Base-by-base conservation (phyloP, 2,329 filamentous ascomycete genomes). In the Fusarium albidum region DNA sequence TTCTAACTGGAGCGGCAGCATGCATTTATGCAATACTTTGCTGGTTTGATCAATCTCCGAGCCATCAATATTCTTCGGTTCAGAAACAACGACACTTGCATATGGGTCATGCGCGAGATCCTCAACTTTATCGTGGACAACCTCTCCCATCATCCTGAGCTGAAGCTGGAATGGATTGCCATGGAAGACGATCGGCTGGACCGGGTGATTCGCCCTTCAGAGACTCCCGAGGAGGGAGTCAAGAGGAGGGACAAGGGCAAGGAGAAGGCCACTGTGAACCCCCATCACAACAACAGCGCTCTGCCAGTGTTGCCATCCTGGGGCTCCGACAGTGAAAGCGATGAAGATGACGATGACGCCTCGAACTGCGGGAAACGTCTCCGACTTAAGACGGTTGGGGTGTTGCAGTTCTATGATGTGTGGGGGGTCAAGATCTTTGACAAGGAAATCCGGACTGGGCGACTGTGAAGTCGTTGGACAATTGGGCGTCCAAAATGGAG, bases 41-140 rank as follows among this genome's bases (percentile, higher is more conserved):
- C 75, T 2, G 76, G 76, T 2, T 66, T 84, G 6, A 62, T 66
- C 12, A 79, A 72, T 11, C 78, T 87, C 6, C 77, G 79, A 12
- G 84, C 82, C 5, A 72, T 87, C 26, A 82, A 86, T 53, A 78
- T 85, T 13, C 69, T 83, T 32, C 75, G 74, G 28, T 81, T 86
- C 52, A 77, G 81, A 14, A 80, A 79, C 52, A 80, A 83, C 27
- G 82, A 85, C 57, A 81, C 79, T 0, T 86, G 82, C 50, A 72
- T 79, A 12, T 83, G 78, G 73, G 79, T 85, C 8, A 78, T 82
- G 70, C 75, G 77, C 14, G 83, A 87, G 69, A 80, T 81, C 3
- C 76, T 80, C 33, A 77, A 76, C n/a, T 87, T 87, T 65, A 77
- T 84, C 25, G 75, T 85, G 9, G 85, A 88, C 65, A 82, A 76